These are phyloP conservation scores for Moesziomyces sp. DNA, from an alignment of 1,284 basidiomycete species.

Conservation along the genomic window DNA sequence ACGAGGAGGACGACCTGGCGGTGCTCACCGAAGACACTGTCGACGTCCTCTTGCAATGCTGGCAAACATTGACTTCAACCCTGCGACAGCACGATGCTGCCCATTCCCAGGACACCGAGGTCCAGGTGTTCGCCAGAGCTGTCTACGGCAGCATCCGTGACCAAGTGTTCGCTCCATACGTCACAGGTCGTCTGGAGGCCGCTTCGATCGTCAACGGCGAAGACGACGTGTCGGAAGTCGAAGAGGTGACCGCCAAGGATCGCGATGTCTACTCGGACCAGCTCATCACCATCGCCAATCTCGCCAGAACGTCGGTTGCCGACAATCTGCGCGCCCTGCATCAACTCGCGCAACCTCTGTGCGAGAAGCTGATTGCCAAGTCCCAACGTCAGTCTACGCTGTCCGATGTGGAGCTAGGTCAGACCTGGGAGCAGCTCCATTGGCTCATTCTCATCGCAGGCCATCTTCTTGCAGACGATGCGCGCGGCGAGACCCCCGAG, in stretches of 20 bases:
- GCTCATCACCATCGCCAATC: constrained; percentile 53
- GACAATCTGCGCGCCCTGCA: constrained; percentile 27
- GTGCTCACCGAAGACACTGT: constrained; percentile 49
- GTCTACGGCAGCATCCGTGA: constrained; percentile 49
- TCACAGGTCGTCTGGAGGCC: constrained; percentile 50
- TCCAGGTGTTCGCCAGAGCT: constrained; percentile 29
- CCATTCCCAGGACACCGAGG: constrained; percentile 21
- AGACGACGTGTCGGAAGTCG: constrained; percentile 49
- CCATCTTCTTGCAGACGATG: constrained; percentile 55
- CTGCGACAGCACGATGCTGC: constrained; percentile 25
- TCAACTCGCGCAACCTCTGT: constrained; percentile 32
- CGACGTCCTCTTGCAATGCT: constrained; percentile 43
- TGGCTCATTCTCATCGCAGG: constrained; percentile 59
- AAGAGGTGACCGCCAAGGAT: constrained; percentile 51
- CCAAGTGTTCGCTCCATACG: constrained; percentile 56
- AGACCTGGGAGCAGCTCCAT: constrained; percentile 62
- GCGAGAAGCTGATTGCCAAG: constrained; percentile 38
- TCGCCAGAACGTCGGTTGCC: constrained; percentile 46
- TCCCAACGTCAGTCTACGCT: constrained; percentile 24
- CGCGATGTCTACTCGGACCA: constrained; percentile 59
- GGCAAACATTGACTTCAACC: constrained; percentile 34
- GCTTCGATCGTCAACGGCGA: constrained; percentile 25
- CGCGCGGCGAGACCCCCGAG: constrained; percentile 49
- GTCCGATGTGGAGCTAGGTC: constrained; percentile 31
- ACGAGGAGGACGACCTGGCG: constrained; percentile 53